Evolutionary conservation across 1,284 basidiomycete species (phyloP), one percentile per base, ranked within the genome.

Genomic region (Wolfiporia cocos): DNA sequence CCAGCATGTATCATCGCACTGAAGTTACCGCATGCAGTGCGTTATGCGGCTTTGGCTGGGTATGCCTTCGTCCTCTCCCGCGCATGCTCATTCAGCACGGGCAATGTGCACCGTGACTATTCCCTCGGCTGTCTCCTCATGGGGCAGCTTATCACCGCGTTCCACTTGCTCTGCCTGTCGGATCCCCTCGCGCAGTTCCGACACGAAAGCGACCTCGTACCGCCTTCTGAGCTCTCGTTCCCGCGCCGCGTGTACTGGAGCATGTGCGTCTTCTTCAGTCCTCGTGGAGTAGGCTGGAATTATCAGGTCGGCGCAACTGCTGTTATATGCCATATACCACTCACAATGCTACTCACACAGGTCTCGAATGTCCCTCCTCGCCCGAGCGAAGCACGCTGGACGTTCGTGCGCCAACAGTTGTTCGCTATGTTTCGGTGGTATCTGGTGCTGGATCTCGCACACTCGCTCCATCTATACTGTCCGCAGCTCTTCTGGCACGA

Each of bases 371-470:
- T 41, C 22, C 39, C 32, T 33, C 14, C 21, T 22, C 21, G 28
- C 14, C 32, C 31, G 24, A 24, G 26, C 9, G 39, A 15, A 22
- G 11, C 32, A 15, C 12, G 18, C 21, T 19, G 39, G 18, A 2
- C 21, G 28, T 22, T 41, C 20, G 20, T 17, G 19, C 3, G 31
- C 9, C 17, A 5, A 15, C 20, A 28, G 17, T n/a, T 37, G 4
- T 20, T 36, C 5, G 17, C 31, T 5, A 20, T 21, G 5, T 10
- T 36, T 17, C 28, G 34, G 7, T 44, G 35, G 26, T 14, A 43
- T 20, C 24, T 42, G 20, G 34, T 46, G 15, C 12, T 42, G 15
- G 47, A 51, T 31, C 5, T 47, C 19, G 30, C 42, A 10, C 42
- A 44, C 22, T 32, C 47, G 5, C 26, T 28, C 26, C 26, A 28